Conservation (phyloP, 2,329 filamentous ascomycete species). For the Hawksworthiomyces lignivorus region DNA sequence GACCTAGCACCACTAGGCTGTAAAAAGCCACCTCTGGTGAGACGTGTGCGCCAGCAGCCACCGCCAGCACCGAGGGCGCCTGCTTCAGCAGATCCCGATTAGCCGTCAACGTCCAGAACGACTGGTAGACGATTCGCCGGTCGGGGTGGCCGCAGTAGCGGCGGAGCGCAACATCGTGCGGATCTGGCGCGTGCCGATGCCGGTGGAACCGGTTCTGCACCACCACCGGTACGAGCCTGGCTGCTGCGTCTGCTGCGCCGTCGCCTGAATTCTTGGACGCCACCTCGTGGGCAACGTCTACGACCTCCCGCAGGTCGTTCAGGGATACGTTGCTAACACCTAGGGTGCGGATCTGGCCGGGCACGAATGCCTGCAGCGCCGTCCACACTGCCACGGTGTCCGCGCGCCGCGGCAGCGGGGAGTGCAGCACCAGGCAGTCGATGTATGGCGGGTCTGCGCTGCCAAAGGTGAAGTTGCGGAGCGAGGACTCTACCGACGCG, state of each 20-base stretch:
- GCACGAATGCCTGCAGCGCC: constrained; percentile 58
- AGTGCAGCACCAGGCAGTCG: constrained; percentile 69
- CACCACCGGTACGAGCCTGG: constrained; percentile 39
- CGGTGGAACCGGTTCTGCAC: constrained; percentile 70
- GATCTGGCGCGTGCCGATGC: constrained; percentile 32
- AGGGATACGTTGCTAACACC: constrained; percentile 72
- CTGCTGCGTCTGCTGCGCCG: not conserved
- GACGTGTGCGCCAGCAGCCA: constrained; percentile 37
- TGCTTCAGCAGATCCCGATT: constrained; percentile 33
- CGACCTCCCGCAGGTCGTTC: constrained; percentile 45
- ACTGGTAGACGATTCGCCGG: constrained; percentile 37
- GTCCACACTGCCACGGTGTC: constrained; percentile 58
- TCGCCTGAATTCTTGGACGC: no score
- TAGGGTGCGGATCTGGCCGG: constrained; percentile 53
- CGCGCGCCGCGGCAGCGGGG: constrained; percentile 36
- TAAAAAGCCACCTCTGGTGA: constrained; percentile 36
- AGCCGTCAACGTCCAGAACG: constrained; percentile 47
- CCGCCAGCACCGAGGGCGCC: constrained; percentile 34
- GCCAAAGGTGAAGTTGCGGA: constrained; percentile 50
- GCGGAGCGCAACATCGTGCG: constrained; percentile 53
- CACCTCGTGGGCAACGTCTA: constrained; percentile 19
- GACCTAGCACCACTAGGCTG: constrained; percentile 36
- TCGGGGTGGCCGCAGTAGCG: constrained; percentile 32
- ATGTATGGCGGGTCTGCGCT: constrained; percentile 38
- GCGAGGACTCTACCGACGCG: constrained; percentile 58